Evolutionary conservation across 345 rosid species (phyloP), one percentile per base, ranked within the genome.

Genomic region (Physaria fendleri): DNA sequence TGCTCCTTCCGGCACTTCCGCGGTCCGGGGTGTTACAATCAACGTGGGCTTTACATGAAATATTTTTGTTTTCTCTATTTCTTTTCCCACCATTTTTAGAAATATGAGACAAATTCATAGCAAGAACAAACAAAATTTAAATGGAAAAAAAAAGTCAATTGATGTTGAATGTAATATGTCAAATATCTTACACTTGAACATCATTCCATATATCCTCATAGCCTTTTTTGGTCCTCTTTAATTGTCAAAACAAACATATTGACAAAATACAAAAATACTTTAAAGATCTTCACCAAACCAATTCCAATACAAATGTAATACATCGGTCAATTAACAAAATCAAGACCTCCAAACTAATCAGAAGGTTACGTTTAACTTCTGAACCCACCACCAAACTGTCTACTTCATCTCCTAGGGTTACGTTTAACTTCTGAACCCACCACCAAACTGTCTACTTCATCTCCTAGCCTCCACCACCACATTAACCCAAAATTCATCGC

Each of bases 391-490:
- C 87, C 78, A 88, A 35, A 6, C 77, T 68, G 57, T 82, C 95
- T 7, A 82, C 80, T 25, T 85, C 95, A 14, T 81, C 81, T 64
- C 89, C 68, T 77, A 88, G 29, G n/a, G n/a, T n/a, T n/a, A n/a
- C n/a, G n/a, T n/a, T n/a, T n/a, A n/a, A n/a, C n/a, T n/a, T n/a
- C n/a, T n/a, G n/a, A n/a, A n/a, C 78, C 77, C 5, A 69, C 42
- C 28, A 62, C 87, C 78, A 88, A 35, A 6, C 77, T 68, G 57
- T 82, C 95, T 7, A 82, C 80, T 25, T 85, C 95, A 14, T 81
- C 81, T 64, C 89, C 68, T 77, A 88, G 29, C 64, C 77, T 82
- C 95, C 89, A 78, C 89, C 92, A 82, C 95, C 95, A 85, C 63
- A 88, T 66, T 15, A 33, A 4, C 6, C 95, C 90, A 33, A 74